phyloP scores from a whole-genome alignment of 352 stramenopile species.

The Thalassiosira livingstoniorum region DNA sequence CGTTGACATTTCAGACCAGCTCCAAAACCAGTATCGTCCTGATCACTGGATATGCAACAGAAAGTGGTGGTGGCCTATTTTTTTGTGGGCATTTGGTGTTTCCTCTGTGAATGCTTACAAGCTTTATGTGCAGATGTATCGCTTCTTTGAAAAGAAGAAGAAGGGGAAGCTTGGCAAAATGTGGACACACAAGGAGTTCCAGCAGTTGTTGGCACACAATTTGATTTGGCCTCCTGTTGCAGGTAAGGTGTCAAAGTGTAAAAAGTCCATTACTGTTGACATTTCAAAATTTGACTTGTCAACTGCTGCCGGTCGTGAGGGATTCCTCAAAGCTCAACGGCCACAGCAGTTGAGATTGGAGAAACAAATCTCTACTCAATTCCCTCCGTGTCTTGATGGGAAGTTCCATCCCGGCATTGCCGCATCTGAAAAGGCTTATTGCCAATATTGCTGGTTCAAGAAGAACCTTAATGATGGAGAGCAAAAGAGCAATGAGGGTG shows the following conservation, averaged over 20 bases:
- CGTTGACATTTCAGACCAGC: not conserved
- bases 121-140: not conserved
- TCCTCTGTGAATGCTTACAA: not conserved
- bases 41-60: not conserved
- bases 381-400: not conserved
- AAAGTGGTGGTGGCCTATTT: not conserved
- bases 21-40: not conserved
- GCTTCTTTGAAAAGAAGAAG: not conserved
- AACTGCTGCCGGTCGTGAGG: not conserved
- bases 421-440: not conserved
- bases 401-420: not conserved
- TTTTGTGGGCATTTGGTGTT: not conserved
- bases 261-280: not conserved
- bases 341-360: no score
- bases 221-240: not conserved
- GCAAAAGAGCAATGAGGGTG: no score
- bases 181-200: not conserved
- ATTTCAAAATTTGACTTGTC: not conserved
- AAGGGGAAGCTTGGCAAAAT: not conserved
- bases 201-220: not conserved
- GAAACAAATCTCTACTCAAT: no score
- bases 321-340: not conserved
- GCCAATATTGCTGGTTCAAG: not conserved
- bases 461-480: no score
- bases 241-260: not conserved